Evolutionary conservation across 2,329 filamentous ascomycete genomes (phyloP), one percentile per base, ranked within the genome.

Genomic region (Lachnellula subtilissima): DNA sequence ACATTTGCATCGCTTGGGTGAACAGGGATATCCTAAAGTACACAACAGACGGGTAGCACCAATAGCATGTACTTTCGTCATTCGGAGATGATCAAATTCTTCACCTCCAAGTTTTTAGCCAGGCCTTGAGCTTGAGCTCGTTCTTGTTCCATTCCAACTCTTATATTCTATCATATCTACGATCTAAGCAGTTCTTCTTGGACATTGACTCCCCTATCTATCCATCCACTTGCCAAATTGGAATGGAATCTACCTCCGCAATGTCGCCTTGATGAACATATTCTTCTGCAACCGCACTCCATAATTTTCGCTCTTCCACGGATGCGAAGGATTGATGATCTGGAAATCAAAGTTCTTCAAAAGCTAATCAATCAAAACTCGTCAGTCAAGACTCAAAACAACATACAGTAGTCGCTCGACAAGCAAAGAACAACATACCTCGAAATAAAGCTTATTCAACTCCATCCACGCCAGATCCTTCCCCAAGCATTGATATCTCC

Each of bases 381-480:
- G 17, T n/a, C 3, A 22, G 37, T 15, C 42, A n/a, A n/a, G 15
- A 50, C 8, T 19, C 35, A 39, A 23, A n/a, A 19, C 17, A 19
- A 17, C n/a, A 5, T 50, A 11, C 19, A 6, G 8, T 7, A 46
- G 2, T 4, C 19, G 2, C n/a, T 43, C 1, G 28, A 9, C 25
- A 32, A n/a, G 15, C 5, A 15, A 23, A 40, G 6, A 14, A 62
- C n/a, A 14, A 59, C 71, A 53, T 67, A 79, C 77, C 74, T 78
- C 75, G 15, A 77, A 73, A 48, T 78, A 66, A 3, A 73, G 68
- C 61, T 81, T 81, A 59, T n/a, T n/a, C n/a, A n/a, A 61, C 66
- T 79, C 77, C 70, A 79, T 76, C 56, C 75, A 62, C 1, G 77
- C 78, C 55, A 81, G 74, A 1, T 73, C 68, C 62, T 72, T 76